Evolutionary conservation across 1,139 yeast genomes (phyloP), one percentile per base, ranked within the genome.

Genomic region (Meyerozyma carpophila): DNA sequence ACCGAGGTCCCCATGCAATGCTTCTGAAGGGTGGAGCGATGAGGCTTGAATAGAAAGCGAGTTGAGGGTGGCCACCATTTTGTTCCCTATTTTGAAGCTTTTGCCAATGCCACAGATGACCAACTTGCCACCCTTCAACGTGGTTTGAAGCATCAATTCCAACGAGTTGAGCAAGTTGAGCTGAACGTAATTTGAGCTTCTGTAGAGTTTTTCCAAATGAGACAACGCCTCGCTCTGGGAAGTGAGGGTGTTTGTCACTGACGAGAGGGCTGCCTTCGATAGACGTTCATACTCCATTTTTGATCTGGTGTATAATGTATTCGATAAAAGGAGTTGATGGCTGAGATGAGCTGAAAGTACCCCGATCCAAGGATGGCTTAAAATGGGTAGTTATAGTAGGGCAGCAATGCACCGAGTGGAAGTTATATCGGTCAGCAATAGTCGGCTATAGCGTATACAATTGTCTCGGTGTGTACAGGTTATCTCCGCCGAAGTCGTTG

Each of bases 1-100:
- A 0, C 96, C 97, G 53, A 89, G 70, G 59, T 89, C 97, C 5
- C 97, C 97, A 59, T 89, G 97, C 27, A 90, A 68, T 0, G 96
- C 96, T 50, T 89, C 97, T 2, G 87, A 69, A 0, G 96, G 95
- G 56, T 89, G 96, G 47, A 89, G 66, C 2, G 76, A 56, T 0
- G 81, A 76, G 0, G 95, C 73, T 43, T 80, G 82, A 44, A 89
- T 74, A 29, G 91, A 83, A 47, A 89, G 68, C 1, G 95, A 87
- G 57, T 84, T 86, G 61, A 89, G 66, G 9, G 96, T 89, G 11
- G 96, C 95, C 43, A 81, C 88, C 24, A 85, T 67, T 60, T 89
- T 89, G 45, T 77, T 70, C 14, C 90, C 94, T 36, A 89, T 84
- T 61, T 87, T 88, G 61, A 68, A 80, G 7, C 93, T 82, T 61